Conservation (phyloP, 163 green algal genomes). For the Scenedesmus sp. region DNA sequence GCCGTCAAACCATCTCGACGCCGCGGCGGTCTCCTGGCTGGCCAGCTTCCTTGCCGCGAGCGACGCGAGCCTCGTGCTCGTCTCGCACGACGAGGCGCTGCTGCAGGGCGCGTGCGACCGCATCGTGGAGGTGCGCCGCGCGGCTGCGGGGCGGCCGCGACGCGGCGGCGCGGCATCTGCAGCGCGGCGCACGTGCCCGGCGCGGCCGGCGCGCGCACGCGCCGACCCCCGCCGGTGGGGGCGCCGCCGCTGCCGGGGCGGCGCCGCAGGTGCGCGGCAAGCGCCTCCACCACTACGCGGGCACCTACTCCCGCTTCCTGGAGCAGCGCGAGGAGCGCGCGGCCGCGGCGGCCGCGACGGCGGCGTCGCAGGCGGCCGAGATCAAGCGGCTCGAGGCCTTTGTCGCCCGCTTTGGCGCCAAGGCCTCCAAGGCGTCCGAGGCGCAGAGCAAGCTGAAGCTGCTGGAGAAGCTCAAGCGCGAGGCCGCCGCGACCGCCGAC, state of each 20-base stretch:
- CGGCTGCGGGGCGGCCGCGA: too few relatives aligned
- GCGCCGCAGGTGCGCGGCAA: conserved; percentile 55
- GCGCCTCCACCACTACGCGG: conserved; percentile 72
- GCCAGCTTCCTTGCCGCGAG: conserved; percentile 62
- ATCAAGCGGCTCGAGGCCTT: conserved; percentile 75
- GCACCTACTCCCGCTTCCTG: conserved; percentile 72
- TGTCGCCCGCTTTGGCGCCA: conserved; percentile 76
- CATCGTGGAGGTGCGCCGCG: conserved; percentile 68
- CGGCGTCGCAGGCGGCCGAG: conserved; percentile 58
- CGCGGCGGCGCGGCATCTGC: too few relatives aligned
- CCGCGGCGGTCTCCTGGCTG: conserved; percentile 69
- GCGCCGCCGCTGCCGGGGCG: conserved; percentile 8
- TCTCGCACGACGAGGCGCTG: conserved; percentile 80
- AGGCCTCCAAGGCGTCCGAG: conserved; percentile 69
- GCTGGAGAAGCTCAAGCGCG: conserved; percentile 71
- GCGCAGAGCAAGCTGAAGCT: conserved; percentile 53
- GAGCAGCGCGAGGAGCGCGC: conserved; percentile 64
- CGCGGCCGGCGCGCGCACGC: too few relatives aligned
- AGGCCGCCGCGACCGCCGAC: conserved; percentile 27
- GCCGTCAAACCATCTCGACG: conserved; percentile 85
- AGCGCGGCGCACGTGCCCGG: too few relatives aligned
- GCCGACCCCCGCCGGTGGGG: too few relatives aligned
- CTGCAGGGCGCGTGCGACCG: conserved; percentile 66
- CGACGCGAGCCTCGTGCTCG: conserved; percentile 64
- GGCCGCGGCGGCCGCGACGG: conserved; percentile 50